Evolutionary conservation across 257 asterid species (phyloP).

Genomic region (Buddleja alternifolia): DNA sequence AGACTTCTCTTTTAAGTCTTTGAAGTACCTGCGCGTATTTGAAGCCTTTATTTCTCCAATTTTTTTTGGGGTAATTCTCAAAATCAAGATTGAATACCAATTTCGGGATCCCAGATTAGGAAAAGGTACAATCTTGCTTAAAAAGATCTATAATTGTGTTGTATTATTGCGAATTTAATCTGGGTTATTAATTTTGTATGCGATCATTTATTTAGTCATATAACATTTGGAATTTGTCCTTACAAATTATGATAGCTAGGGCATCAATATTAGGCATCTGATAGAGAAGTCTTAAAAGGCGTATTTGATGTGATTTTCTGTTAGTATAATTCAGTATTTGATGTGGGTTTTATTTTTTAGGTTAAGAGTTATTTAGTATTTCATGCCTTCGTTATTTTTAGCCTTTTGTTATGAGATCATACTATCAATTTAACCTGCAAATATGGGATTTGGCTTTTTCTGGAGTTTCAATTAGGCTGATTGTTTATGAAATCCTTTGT

Average conservation of each 20-base stretch:
- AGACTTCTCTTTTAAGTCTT: conserved; percentile 21
- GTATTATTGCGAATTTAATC: not conserved
- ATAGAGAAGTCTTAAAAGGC: conserved; percentile 19
- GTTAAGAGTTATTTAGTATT: not conserved
- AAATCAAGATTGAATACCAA: conserved; percentile 9
- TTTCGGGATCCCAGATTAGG: conserved; percentile 24
- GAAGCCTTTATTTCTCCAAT: conserved; percentile 1
- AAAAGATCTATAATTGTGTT: conserved; percentile 1
- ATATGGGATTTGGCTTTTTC: not conserved
- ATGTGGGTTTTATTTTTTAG: conserved; percentile 11
- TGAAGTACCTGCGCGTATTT: not conserved
- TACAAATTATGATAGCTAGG: not conserved
- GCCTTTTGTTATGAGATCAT: not conserved
- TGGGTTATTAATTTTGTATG: not conserved
- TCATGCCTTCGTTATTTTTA: not conserved
- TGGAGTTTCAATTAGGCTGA: not conserved
- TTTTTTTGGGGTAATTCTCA: conserved; percentile 23
- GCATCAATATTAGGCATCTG: conserved; percentile 11
- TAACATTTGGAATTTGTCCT: conserved; percentile 8
- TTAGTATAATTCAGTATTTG: conserved; percentile 11
- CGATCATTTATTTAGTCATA: conserved; percentile 5
- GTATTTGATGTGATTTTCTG: conserved; percentile 3
- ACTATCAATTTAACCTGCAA: not conserved
- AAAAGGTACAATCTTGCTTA: not conserved
- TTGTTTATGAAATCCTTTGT: not conserved